These are phyloP conservation scores for Monosporozyma yasuniensis DNA, from an alignment of 805 yeast species.

Conservation along the genomic window DNA sequence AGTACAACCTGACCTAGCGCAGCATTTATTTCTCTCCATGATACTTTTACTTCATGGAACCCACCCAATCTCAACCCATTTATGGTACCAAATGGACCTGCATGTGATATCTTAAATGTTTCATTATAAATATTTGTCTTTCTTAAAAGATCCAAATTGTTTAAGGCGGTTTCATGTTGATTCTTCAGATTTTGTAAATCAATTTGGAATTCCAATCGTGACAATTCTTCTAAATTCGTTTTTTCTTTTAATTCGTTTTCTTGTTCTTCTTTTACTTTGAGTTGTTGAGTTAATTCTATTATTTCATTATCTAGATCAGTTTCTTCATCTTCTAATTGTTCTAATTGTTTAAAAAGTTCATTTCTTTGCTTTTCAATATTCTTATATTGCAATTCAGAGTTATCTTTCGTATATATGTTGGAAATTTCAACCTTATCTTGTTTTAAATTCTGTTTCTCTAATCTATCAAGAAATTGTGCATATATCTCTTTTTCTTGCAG, in stretches of 20 bases:
- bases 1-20: constrained; percentile 80
- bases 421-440: not conserved
- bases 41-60: constrained; percentile 47
- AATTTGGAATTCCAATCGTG: constrained; percentile 40
- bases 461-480: constrained; percentile 57
- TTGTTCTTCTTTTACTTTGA: constrained; percentile 38
- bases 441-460: constrained; percentile 40
- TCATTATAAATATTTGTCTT: constrained; percentile 75
- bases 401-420: not conserved
- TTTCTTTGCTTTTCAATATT: constrained; percentile 23
- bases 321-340: constrained; percentile 22
- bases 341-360: constrained; percentile 7
- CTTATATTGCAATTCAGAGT: constrained; percentile 4
- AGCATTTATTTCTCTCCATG: constrained; percentile 88
- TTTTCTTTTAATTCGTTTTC: constrained; percentile 29
- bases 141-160: constrained; percentile 61
- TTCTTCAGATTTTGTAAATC: constrained; percentile 58
- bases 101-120: constrained; percentile 74
- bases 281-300: constrained; percentile 39
- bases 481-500: constrained; percentile 74
- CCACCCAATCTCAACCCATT: constrained; percentile 80
- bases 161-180: constrained; percentile 50
- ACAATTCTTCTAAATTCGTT: constrained; percentile 50
- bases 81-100: constrained; percentile 79
- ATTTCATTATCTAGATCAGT: constrained; percentile 37